Evolutionary conservation across 768 basidiomycete species (phyloP).

Genomic region (Trametes cingulata): DNA sequence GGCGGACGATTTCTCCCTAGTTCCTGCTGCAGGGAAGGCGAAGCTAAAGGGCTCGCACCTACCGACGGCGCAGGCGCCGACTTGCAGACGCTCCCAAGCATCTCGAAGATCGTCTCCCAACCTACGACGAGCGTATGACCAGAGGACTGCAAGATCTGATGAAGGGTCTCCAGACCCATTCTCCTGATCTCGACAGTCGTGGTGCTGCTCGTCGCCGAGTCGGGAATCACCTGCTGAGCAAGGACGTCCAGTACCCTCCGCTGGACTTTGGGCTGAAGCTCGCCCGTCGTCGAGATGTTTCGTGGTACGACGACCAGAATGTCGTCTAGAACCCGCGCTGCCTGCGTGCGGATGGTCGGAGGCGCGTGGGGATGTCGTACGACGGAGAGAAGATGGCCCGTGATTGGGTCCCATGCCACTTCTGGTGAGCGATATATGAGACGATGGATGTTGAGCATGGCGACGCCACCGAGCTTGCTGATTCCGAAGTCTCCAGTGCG

Average conservation of each 20-base stretch:
- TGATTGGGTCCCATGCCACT: slow-evolving; percentile 83
- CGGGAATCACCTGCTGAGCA: slow-evolving; percentile 68
- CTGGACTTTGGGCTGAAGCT: slow-evolving; percentile 72
- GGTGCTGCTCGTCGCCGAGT: slow-evolving; percentile 41
- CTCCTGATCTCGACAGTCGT: slow-evolving; percentile 75
- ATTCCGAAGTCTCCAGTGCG: slow-evolving; percentile 95
- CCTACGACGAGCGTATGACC: slow-evolving; percentile 91
- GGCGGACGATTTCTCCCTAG: slow-evolving; percentile 38
- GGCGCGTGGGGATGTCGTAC: slow-evolving; percentile 72
- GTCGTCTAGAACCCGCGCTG: slow-evolving; percentile 84
- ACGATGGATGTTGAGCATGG: slow-evolving; percentile 82
- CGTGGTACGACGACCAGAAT: slow-evolving; percentile 77
- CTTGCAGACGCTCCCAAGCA: slow-evolving; percentile 86
- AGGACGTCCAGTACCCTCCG: slow-evolving; percentile 84
- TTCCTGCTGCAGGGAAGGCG: slow-evolving; percentile 3
- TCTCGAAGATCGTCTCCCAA: slow-evolving; percentile 92
- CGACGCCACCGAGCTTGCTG: slow-evolving; percentile 76
- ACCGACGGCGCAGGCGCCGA: slow-evolving; percentile 42
- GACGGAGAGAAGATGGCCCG: slow-evolving; percentile 76
- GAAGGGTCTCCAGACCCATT: slow-evolving; percentile 88
- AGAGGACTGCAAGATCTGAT: slow-evolving; percentile 86
- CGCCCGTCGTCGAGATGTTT: slow-evolving; percentile 59
- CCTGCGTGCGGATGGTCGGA: slow-evolving; percentile 79
- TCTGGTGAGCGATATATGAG: slow-evolving; percentile 81
- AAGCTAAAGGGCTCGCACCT: not conserved